Evolutionary conservation across 2,329 filamentous ascomycete genomes (phyloP), one percentile per base, ranked within the genome.

Genomic region (Verticillium isaacii): DNA sequence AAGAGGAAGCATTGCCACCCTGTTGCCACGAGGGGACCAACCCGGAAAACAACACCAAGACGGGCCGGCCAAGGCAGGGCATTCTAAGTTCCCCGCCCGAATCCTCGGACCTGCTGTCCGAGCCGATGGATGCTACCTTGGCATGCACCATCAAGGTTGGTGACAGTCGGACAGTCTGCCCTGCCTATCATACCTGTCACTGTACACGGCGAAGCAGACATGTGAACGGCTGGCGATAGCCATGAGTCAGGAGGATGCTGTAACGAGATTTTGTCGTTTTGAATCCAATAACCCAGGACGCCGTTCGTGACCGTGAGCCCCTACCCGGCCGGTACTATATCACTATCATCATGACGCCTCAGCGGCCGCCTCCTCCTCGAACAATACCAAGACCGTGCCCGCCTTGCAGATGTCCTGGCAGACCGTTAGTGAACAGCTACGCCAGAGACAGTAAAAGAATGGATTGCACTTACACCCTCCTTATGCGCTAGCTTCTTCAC

Each of bases 401-500:
- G 89, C 89, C 73, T 91, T 91, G 75, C 90, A 92, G 68, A 92
- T 90, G 68, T 92, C 90, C 86, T 90, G 67, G 57, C 56, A 36
- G 29, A 32, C 67, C 71, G 65, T 62, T 11, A 67, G 62, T 37
- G 19, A 57, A 58, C 41, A 55, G 3, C 58, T 32, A 12, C 60
- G 19, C 41, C 34, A 17, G 4, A n/a, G 23, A 14, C 15, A 19
- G 14, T 55, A 9, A 17, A 17, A 25, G 50, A 32, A 29, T 29
- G 29, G 29, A 29, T 6, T 5, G n/a, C 37, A 74, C 87, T 81
- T 80, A 91, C 89, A 63, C 91, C 91, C 77, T 89, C 85, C 70
- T 88, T 86, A 71, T 93, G 90, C 45, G 89, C 89, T 61, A 93
- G 76, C 72, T 86, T 89, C 73, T 90, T 88, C 64, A 93, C 84